Evolutionary conservation across 2,329 filamentous ascomycete species (phyloP).

Genomic region (Zasmidium angulare): DNA sequence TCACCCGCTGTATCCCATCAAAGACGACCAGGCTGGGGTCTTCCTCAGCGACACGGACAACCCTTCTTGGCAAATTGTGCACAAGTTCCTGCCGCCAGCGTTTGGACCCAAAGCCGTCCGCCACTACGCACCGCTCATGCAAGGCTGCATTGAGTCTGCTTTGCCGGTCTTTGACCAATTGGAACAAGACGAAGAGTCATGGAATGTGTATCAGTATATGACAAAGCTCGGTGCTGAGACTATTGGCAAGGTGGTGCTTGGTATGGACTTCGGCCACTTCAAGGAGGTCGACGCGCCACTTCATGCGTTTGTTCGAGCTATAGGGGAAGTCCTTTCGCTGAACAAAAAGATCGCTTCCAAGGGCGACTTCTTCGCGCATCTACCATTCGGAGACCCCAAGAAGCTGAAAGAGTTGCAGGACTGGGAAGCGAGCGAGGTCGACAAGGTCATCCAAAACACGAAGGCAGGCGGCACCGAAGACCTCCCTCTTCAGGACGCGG

Average conservation of each 20-base stretch:
- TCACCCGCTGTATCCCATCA: conserved; percentile 37
- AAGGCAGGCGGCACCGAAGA: conserved; percentile 36
- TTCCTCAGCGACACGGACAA: conserved; percentile 51
- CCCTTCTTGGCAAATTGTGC: conserved; percentile 51
- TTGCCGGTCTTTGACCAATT: conserved; percentile 52
- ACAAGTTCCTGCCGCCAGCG: conserved; percentile 63
- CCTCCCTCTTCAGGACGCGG: conserved; percentile 39
- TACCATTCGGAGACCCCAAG: conserved; percentile 60
- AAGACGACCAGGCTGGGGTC: conserved; percentile 32
- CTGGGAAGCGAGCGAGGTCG: conserved; percentile 41
- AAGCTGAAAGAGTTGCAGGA: conserved; percentile 37
- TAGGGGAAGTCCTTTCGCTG: conserved; percentile 53
- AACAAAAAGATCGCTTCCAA: conserved; percentile 60
- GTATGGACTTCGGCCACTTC: conserved; percentile 49
- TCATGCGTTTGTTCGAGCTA: conserved; percentile 53
- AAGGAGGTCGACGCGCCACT: conserved; percentile 44
- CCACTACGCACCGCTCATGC: conserved; percentile 62
- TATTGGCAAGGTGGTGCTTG: conserved; percentile 47
- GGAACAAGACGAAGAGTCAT: conserved; percentile 46
- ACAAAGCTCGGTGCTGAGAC: conserved; percentile 48
- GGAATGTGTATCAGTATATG: conserved; percentile 54
- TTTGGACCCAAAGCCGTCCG: conserved; percentile 60
- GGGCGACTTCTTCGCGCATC: conserved; percentile 55
- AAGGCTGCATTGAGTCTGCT: conserved; percentile 52
- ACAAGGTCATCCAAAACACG: conserved; percentile 40